Percentiles rank a stretch among this genome's conserved stretches.
These are phyloP conservation scores for Entelexis sorbosivorans DNA, from an alignment of 1,139 yeast species.

Conservation along the genomic window DNA sequence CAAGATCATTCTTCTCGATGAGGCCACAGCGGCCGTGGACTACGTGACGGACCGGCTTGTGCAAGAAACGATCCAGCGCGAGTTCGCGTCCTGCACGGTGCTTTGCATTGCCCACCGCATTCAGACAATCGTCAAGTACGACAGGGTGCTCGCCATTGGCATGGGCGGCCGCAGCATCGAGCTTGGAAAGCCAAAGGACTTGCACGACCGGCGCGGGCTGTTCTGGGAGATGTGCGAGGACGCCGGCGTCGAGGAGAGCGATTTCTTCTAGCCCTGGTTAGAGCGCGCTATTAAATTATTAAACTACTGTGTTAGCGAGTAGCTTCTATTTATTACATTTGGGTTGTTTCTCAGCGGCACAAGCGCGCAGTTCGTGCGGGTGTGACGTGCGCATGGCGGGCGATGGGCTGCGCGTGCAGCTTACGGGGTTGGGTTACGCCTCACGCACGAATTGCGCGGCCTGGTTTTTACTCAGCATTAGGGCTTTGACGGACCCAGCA, in stretches of 20 bases:
- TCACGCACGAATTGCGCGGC: too few relatives aligned
- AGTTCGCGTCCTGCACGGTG: slow-evolving; percentile 56
- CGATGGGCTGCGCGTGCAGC: too few relatives aligned
- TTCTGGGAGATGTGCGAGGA: slow-evolving; percentile 54
- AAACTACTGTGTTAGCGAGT: too few relatives aligned
- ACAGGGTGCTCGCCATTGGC: slow-evolving; percentile 56
- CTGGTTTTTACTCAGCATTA: neutral
- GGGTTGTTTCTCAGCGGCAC: too few relatives aligned
- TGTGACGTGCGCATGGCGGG: too few relatives aligned
- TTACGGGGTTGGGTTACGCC: neutral
- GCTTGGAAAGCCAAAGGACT: slow-evolving; percentile 38
- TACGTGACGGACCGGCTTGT: slow-evolving; percentile 63
- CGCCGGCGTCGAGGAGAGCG: slow-evolving; percentile 8
- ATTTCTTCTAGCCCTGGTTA: neutral
- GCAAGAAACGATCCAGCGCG: slow-evolving; percentile 58
- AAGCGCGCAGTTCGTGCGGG: too few relatives aligned
- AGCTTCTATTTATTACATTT: neutral
- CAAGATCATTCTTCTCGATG: slow-evolving; percentile 58
- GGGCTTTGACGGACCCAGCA: neutral
- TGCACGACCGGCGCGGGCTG: slow-evolving; percentile 35
- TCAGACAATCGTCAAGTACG: slow-evolving; percentile 72
- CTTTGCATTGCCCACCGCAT: slow-evolving; percentile 74
- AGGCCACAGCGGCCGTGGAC: slow-evolving; percentile 81
- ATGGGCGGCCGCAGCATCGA: slow-evolving; percentile 48
- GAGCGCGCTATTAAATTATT: too few relatives aligned